Percentiles rank a stretch among this genome's conserved stretches.
Conservation (phyloP, 768 basidiomycete genomes). For the Pleurotus citrinopileatus region DNA sequence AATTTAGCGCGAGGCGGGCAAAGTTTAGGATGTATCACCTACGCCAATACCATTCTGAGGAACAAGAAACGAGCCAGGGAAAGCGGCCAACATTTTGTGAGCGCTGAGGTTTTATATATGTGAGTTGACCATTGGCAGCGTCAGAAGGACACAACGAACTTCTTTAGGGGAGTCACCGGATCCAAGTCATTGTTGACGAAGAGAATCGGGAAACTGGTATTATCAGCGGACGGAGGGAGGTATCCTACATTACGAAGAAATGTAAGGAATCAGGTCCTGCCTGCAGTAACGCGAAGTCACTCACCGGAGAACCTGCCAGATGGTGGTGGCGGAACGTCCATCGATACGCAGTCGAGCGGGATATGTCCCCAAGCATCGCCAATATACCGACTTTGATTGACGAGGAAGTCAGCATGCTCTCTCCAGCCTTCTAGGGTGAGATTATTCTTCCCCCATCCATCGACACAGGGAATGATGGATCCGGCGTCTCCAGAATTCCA, state of each 20-base stretch:
- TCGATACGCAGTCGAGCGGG: neutral
- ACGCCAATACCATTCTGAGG: slow-evolving; percentile 41
- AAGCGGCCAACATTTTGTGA: slow-evolving; percentile 33
- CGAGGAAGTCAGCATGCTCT: neutral
- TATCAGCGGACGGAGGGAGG: slow-evolving; percentile 24
- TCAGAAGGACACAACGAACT: neutral
- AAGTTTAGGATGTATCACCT: slow-evolving; percentile 9
- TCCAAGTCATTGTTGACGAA: slow-evolving; percentile 35
- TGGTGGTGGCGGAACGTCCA: neutral
- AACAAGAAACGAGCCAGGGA: slow-evolving; percentile 35
- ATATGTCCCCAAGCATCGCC: neutral
- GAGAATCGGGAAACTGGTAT: slow-evolving; percentile 36
- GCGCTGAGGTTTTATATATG: slow-evolving; percentile 25
- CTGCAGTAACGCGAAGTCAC: neutral
- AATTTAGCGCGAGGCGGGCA: neutral
- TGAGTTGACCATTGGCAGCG: neutral
- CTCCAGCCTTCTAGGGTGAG: neutral
- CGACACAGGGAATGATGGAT: neutral
- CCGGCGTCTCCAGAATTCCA: neutral
- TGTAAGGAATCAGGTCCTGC: neutral
- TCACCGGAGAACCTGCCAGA: neutral
- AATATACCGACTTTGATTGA: neutral
- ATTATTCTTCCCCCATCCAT: neutral
- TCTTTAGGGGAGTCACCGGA: slow-evolving; percentile 16
- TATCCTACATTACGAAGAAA: neutral